Percentiles rank a stretch among this genome's conserved stretches.
phyloP scores from a whole-genome alignment of 768 basidiomycete species.

The Phanerodontia chrysosporium region DNA sequence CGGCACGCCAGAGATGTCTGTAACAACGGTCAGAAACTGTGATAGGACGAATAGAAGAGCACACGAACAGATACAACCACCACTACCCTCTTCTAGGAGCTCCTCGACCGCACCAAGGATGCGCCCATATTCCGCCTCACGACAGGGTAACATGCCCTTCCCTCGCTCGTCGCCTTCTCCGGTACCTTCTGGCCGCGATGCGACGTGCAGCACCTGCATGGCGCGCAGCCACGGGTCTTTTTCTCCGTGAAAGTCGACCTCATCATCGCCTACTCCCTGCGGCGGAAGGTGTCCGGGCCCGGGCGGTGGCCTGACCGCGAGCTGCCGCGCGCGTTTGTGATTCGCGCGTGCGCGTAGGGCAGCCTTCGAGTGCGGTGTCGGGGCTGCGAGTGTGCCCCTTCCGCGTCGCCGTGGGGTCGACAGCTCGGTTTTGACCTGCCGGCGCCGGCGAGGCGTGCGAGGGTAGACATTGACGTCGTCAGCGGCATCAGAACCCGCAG shows the following conservation, averaged over 20 bases:
- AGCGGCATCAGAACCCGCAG: conserved; percentile 10
- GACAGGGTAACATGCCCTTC: conserved; percentile 63
- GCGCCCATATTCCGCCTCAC: conserved; percentile 78
- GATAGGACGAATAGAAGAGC: background rate
- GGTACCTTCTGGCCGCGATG: conserved; percentile 58
- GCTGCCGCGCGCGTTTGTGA: conserved; percentile 21
- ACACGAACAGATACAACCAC: conserved; percentile 89
- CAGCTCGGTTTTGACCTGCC: conserved; percentile 40
- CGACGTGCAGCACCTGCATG: conserved; percentile 90
- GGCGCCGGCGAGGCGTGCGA: conserved; percentile 43
- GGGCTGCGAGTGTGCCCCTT: conserved; percentile 44
- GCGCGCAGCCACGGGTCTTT: conserved; percentile 79
- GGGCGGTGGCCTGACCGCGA: conserved; percentile 31
- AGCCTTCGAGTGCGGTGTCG: conserved; percentile 76
- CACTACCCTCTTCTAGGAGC: conserved; percentile 86
- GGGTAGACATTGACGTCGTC: conserved; percentile 18
- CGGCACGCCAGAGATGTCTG: conserved; percentile 98
- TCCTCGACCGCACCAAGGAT: conserved; percentile 78
- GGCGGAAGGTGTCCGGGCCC: conserved; percentile 24
- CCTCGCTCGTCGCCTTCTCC: conserved; percentile 32
- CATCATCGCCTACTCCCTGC: conserved; percentile 3
- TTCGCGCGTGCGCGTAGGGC: conserved; percentile 47
- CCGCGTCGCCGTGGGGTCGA: conserved; percentile 7
- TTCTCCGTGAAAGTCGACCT: conserved; percentile 48
- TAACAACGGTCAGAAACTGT: background rate